Percentiles rank a stretch among this genome's conserved stretches.
Conservation (phyloP, 192 early-diverging fungal genomes). For the Lobosporangium transversale region DNA sequence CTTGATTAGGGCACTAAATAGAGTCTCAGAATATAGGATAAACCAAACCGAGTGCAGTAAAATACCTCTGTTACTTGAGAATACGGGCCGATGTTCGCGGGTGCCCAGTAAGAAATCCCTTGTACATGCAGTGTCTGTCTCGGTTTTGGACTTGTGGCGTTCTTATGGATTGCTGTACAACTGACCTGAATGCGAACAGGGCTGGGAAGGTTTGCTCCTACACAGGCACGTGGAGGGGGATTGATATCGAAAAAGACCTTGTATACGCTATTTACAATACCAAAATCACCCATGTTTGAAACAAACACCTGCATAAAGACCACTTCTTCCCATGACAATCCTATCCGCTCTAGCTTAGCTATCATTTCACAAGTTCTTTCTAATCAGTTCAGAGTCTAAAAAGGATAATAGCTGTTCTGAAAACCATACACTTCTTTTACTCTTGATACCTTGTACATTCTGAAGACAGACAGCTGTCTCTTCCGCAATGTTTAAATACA, state of each 20-base stretch:
- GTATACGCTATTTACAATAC: conserved; percentile 70
- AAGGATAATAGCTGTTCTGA: background rate
- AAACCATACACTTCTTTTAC: background rate
- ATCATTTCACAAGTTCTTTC: background rate
- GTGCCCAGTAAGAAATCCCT: conserved; percentile 89
- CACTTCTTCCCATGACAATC: conserved; percentile 64
- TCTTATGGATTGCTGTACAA: conserved; percentile 58
- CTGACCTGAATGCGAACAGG: conserved; percentile 71
- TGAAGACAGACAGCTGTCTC: conserved; percentile 60
- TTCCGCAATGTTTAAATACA: conserved; percentile 51
- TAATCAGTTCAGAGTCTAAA: too few relatives aligned
- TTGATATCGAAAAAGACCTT: conserved; percentile 75
- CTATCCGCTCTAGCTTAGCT: conserved; percentile 55
- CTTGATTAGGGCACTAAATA: background rate
- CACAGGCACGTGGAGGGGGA: conserved; percentile 78
- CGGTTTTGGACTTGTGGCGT: conserved; percentile 5
- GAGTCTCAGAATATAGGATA: background rate
- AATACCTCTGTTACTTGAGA: conserved; percentile 74
- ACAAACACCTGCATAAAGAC: conserved; percentile 76
- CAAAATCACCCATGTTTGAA: conserved; percentile 73
- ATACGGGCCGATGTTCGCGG: conserved; percentile 90
- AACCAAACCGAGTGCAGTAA: background rate
- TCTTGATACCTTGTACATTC: conserved; percentile 53
- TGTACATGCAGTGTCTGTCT: conserved; percentile 82
- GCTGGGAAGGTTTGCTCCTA: conserved; percentile 58